Base-by-base conservation (phyloP, 2,329 filamentous ascomycete species). In the Endothia cerciana region DNA sequence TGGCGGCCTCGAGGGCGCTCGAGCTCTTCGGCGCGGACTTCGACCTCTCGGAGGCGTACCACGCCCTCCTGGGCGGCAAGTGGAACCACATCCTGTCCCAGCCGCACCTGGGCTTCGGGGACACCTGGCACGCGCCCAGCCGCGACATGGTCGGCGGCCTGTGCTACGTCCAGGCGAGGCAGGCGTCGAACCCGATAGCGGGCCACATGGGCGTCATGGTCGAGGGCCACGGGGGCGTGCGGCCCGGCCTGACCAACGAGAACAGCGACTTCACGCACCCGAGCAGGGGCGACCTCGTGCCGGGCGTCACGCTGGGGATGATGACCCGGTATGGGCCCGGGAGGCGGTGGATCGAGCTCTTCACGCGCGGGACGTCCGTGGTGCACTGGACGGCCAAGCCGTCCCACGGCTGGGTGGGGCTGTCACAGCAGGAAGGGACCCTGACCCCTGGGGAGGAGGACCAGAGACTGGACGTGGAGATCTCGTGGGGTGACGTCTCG, bases 1-100 rank as follows among this genome's bases (percentile, higher is more conserved):
- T 71, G 0, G 65, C 84, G 0, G 82, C 83, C 0, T 73, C 81
- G 11, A 71, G 81, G 33, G 82, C 81, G 0, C 75, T 86, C 1
- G 74, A 78, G 13, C 74, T 81, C 0, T 87, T 88, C 60, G 79
- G 83, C 0, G 76, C 79, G 0, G 85, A 88, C 66, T 81, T 80
- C 64, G 75, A 77, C 3, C 74, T 87, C 0, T 82, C 81, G 0
- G 77, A 83, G 60, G 75, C 82, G 60, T 88, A 85, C 69, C 82
- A 86, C 2, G 81, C 70, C 72, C 84, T 33, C 74, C 71, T 85
- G 0, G 73, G 75, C 61, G 83, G 84, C 0, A 87, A 87, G 70
- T 87, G 85, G 85, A 81, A 81, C 68, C 78, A 85, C 69, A 85
- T 88, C 65, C 76, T 87, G 70, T 77, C 81, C 47, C 85, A 82